These are phyloP conservation scores for Fusarium newnesense DNA, from an alignment of 2,329 filamentous ascomycete species.

Conservation along the genomic window DNA sequence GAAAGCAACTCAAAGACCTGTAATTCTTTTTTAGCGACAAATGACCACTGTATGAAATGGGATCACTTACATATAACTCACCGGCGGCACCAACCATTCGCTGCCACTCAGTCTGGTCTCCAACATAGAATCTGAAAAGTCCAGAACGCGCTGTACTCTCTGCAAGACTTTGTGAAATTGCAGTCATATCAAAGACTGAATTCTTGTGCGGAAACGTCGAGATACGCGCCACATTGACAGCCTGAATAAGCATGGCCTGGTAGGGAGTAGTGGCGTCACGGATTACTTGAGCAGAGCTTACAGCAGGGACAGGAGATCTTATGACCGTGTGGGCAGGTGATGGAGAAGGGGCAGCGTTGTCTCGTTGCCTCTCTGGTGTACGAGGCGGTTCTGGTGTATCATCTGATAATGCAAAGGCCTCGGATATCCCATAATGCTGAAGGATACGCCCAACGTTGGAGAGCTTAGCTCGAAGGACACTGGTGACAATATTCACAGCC, in stretches of 20 bases:
- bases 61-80: neutral
- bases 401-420: rapidly evolving
- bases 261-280: neutral
- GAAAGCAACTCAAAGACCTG: neutral
- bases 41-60: rapidly evolving
- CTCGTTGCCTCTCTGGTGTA: neutral
- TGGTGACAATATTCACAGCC: neutral
- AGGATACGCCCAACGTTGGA: neutral
- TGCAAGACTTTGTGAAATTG: neutral
- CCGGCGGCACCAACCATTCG: neutral
- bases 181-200: neutral
- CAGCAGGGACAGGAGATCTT: neutral
- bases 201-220: neutral
- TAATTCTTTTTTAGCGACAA: neutral
- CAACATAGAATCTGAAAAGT: neutral
- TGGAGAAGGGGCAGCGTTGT: neutral
- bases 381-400: neutral
- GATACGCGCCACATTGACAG: neutral
- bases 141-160: neutral
- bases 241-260: neutral
- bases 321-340: neutral
- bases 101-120: neutral
- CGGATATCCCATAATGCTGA: neutral
- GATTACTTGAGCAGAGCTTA: neutral
- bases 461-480: neutral